These are phyloP conservation scores for Rhizoctonia solani DNA, from an alignment of 1,284 basidiomycete species.

Conservation along the genomic window DNA sequence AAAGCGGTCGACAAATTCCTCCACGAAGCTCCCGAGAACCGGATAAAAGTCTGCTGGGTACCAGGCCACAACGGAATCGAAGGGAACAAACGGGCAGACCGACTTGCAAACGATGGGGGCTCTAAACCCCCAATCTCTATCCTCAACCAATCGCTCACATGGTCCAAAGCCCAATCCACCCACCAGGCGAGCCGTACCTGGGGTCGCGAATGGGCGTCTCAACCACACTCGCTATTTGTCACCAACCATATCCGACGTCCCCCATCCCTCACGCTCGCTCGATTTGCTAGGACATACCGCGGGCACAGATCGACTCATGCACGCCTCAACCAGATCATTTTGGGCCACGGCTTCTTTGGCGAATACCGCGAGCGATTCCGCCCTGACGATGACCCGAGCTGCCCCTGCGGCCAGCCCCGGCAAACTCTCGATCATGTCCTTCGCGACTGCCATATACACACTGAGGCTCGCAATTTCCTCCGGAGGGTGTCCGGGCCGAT, in stretches of 20 bases:
- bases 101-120: conserved; percentile 29
- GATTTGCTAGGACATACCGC: too few species aligned
- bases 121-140: background rate
- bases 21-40: background rate
- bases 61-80: background rate
- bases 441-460: background rate
- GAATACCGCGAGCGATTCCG: background rate
- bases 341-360: background rate
- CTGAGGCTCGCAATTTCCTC: background rate
- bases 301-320: background rate
- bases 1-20: too few species aligned
- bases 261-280: background rate
- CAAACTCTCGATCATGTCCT: background rate
- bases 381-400: background rate
- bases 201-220: background rate
- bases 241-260: background rate
- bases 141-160: conserved; percentile 4
- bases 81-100: background rate
- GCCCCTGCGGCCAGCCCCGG: background rate
- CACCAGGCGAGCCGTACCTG: background rate
- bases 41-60: background rate
- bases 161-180: background rate
- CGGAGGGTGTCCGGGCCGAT: background rate
- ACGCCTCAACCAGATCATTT: background rate
- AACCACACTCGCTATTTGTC: background rate